phyloP scores from a whole-genome alignment of 2,329 filamentous ascomycete genomes.

The Bipolaris gigantea region DNA sequence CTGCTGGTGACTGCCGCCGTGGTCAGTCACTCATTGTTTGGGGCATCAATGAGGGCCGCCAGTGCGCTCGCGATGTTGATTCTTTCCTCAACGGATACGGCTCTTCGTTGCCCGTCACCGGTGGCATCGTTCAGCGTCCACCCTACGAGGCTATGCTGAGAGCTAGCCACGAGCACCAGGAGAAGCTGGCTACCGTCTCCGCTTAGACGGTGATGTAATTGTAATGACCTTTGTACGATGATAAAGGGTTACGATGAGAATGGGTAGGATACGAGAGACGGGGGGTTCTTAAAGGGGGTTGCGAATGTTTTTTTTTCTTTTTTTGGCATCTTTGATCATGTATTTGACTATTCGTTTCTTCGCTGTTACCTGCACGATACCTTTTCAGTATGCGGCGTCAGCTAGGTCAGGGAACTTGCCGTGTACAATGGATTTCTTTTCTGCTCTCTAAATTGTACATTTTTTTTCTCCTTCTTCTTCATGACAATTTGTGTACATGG shows the following conservation, averaged over 20 bases:
- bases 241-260: slow-evolving; percentile 3
- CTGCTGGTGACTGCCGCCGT: slow-evolving; percentile 91
- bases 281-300: slow-evolving; percentile 3
- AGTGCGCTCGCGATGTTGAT: slow-evolving; percentile 90
- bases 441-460: slow-evolving; percentile 13
- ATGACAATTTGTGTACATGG: slow-evolving; percentile 27
- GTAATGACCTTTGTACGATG: slow-evolving; percentile 8
- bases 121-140: slow-evolving; percentile 87
- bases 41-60: slow-evolving; percentile 97
- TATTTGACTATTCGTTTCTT: slow-evolving; percentile 22
- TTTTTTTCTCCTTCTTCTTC: slow-evolving; percentile 15
- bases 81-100: slow-evolving; percentile 75
- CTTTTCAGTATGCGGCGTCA: slow-evolving; percentile 39
- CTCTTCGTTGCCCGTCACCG: slow-evolving; percentile 82
- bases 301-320: slow-evolving; percentile 9
- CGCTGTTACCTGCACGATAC: slow-evolving; percentile 41
- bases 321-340: slow-evolving; percentile 15
- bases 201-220: slow-evolving; percentile 26
- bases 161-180: slow-evolving; percentile 40
- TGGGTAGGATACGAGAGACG: too few relatives aligned
- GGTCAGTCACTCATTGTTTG: slow-evolving; percentile 96
- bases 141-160: slow-evolving; percentile 67
- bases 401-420: slow-evolving; percentile 38
- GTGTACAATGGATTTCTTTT: slow-evolving; percentile 21
- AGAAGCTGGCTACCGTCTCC: slow-evolving; percentile 46